Conservation (phyloP, 345 rosid genomes). For the Hevea brasiliensis region DNA sequence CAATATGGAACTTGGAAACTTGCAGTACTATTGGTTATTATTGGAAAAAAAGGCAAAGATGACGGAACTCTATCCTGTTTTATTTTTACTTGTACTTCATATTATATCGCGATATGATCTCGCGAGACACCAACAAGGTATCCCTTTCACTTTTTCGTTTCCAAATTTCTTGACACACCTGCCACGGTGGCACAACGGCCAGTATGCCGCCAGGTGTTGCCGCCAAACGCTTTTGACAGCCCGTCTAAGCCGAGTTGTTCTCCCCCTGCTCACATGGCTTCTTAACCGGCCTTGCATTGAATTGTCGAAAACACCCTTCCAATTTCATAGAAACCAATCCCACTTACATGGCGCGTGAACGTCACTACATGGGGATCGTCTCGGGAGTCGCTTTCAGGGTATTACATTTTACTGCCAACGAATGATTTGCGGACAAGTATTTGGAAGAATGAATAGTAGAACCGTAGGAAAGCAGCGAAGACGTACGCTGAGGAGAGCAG, state of each 20-base stretch:
- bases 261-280: slow-evolving; percentile 22
- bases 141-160: background rate
- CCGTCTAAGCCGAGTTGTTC: slow-evolving; percentile 7
- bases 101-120: background rate
- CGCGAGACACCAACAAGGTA: background rate
- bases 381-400: slow-evolving; percentile 14
- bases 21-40: no score
- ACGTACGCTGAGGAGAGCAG: slow-evolving; percentile 28
- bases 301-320: background rate
- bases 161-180: slow-evolving; percentile 11
- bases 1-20: no score
- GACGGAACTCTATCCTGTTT: background rate
- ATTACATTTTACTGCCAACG: slow-evolving; percentile 14
- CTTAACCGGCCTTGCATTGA: background rate
- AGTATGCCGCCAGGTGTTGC: slow-evolving; percentile 19
- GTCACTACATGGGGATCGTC: background rate
- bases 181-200: slow-evolving; percentile 25
- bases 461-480: slow-evolving; percentile 12
- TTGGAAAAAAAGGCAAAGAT: background rate
- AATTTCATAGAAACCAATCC: background rate
- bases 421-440: slow-evolving; percentile 52
- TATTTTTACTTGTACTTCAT: background rate
- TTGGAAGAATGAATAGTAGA: slow-evolving; percentile 37
- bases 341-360: slow-evolving; percentile 1
- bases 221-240: slow-evolving; percentile 7